Percentiles rank a stretch among this genome's conserved stretches.
Conservation (phyloP, 2,329 filamentous ascomycete genomes). For the Mycosphaerella arachidis region DNA sequence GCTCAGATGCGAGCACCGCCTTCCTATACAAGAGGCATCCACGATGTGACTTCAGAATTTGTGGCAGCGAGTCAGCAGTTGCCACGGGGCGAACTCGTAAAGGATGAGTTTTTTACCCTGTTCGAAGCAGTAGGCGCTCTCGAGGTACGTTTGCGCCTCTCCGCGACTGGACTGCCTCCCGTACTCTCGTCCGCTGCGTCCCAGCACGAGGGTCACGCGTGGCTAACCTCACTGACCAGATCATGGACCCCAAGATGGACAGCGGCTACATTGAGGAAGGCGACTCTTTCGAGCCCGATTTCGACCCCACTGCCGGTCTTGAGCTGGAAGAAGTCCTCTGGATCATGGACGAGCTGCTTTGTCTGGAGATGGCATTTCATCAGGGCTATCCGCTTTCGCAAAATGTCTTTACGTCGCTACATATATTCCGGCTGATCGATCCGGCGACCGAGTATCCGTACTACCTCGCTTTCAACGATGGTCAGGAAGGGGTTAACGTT, state of each 20-base stretch:
- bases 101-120: slow-evolving; percentile 89
- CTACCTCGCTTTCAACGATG: slow-evolving; percentile 36
- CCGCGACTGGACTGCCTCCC: not conserved
- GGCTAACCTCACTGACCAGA: slow-evolving; percentile 51
- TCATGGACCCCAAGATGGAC: slow-evolving; percentile 99
- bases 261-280: slow-evolving; percentile 76
- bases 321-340: slow-evolving; percentile 66
- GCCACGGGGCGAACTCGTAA: slow-evolving; percentile 75
- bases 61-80: slow-evolving; percentile 45
- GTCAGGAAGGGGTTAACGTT: slow-evolving; percentile 46
- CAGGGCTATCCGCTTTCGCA: slow-evolving; percentile 93
- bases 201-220: not conserved
- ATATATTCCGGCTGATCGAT: slow-evolving; percentile 78
- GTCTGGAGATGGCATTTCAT: slow-evolving; percentile 96
- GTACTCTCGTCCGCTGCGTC: no score
- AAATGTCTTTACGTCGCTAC: slow-evolving; percentile 86
- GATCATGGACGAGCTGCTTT: slow-evolving; percentile 89
- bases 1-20: slow-evolving; percentile 6
- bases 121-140: slow-evolving; percentile 90
- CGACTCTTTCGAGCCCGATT: slow-evolving; percentile 73
- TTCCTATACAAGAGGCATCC: slow-evolving; percentile 9
- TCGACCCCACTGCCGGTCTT: slow-evolving; percentile 23
- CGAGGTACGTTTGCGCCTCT: slow-evolving; percentile 47
- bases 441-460: slow-evolving; percentile 45
- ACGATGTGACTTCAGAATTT: slow-evolving; percentile 36